phyloP scores from a whole-genome alignment of 2,329 filamentous ascomycete species.

The Nemania serpens region DNA sequence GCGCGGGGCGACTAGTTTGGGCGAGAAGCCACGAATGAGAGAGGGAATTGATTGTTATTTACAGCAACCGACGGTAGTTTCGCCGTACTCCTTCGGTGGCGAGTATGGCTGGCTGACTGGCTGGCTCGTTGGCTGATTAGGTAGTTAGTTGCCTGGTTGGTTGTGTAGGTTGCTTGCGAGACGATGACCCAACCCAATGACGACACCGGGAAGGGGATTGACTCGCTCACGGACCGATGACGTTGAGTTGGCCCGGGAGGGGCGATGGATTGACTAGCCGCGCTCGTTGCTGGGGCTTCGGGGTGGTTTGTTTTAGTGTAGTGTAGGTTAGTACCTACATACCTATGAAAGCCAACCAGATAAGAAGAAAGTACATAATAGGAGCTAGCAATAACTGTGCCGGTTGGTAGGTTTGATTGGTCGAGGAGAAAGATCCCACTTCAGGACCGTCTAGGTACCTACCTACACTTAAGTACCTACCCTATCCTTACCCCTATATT shows the following conservation, averaged over 20 bases:
- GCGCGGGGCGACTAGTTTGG: no score
- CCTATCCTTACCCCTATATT: conserved; percentile 22
- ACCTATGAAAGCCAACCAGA: no score
- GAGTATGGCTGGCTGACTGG: not conserved
- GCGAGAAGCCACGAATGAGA: no score
- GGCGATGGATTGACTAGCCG: conserved; percentile 17
- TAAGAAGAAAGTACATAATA: no score
- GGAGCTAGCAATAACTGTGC: conserved; percentile 30
- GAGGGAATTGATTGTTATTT: no score
- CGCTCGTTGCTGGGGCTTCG: conserved; percentile 18
- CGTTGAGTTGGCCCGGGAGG: conserved; percentile 31
- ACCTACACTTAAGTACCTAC: no score
- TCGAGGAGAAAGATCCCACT: conserved; percentile 9
- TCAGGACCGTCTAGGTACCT: not conserved
- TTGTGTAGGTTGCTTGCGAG: conserved; percentile 14
- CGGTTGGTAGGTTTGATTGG: conserved; percentile 29
- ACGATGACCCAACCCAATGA: conserved; percentile 32
- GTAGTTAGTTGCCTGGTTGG: no score
- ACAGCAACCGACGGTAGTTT: not conserved
- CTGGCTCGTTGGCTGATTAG: no score
- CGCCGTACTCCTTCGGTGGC: conserved; percentile 15
- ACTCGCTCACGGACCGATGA: conserved; percentile 33
- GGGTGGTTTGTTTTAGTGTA: conserved; percentile 24
- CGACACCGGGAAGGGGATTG: conserved; percentile 32
- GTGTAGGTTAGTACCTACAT: no score